phyloP scores from a whole-genome alignment of 2,329 filamentous ascomycete genomes.

The Venturia nashicola region DNA sequence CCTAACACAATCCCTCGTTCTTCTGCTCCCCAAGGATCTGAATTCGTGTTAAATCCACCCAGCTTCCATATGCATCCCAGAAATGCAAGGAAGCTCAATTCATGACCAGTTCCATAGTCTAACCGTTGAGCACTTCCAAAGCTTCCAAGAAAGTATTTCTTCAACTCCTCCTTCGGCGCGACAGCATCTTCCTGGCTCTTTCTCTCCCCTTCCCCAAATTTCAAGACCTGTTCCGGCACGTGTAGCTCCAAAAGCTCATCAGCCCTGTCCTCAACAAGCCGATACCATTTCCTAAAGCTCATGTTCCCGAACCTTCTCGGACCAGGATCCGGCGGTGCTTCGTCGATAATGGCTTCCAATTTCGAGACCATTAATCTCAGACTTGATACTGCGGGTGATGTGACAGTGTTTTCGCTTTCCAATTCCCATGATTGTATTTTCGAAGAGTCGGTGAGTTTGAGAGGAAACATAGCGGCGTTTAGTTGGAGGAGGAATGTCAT shows the following conservation, averaged over 20 bases:
- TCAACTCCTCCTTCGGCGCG: constrained; percentile 54
- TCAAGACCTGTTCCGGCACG: constrained; percentile 38
- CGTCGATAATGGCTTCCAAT: constrained; percentile 55
- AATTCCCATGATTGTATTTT: constrained; percentile 41
- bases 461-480: constrained; percentile 73
- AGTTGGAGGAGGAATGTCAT: constrained; percentile 81
- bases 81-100: constrained; percentile 89
- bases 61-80: constrained; percentile 85
- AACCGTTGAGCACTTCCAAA: constrained; percentile 84
- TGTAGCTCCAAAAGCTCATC: constrained; percentile 44
- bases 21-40: constrained; percentile 33
- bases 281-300: constrained; percentile 77
- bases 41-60: constrained; percentile 46
- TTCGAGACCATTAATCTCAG: constrained; percentile 55
- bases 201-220: constrained; percentile 18
- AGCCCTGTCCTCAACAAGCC: constrained; percentile 50
- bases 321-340: constrained; percentile 73
- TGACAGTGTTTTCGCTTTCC: constrained; percentile 28
- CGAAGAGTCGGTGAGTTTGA: constrained; percentile 32
- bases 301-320: constrained; percentile 86
- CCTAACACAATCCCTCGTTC: constrained; percentile 74
- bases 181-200: constrained; percentile 20
- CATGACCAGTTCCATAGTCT: constrained; percentile 94
- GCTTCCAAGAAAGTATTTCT: constrained; percentile 66
- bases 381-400: constrained; percentile 46